These are phyloP conservation scores for Solanum infundibuliforme DNA, from an alignment of 257 asterid species.

Conservation along the genomic window DNA sequence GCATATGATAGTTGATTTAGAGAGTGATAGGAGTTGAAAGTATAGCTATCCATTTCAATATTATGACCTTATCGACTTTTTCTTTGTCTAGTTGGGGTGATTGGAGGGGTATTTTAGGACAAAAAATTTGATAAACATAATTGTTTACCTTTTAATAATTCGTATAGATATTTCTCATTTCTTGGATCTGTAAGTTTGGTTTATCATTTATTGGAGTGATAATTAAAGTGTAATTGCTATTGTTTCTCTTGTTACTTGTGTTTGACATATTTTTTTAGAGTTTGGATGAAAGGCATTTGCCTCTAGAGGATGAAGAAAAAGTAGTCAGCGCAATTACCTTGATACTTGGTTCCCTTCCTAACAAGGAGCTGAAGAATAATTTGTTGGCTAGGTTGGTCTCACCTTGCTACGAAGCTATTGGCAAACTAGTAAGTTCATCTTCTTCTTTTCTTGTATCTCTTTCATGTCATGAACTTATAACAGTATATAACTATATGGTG, in stretches of 20 bases:
- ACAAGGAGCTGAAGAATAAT: conserved; percentile 60
- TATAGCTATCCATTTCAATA: not conserved
- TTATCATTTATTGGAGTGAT: not conserved
- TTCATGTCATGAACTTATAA: not conserved
- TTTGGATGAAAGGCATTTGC: conserved; percentile 57
- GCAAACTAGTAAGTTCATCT: conserved; percentile 55
- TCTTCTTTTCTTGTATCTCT: not conserved
- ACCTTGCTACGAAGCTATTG: conserved; percentile 56
- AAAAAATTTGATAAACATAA: not conserved
- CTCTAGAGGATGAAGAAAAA: conserved; percentile 78
- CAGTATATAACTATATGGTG: not conserved
- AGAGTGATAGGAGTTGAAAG: not conserved
- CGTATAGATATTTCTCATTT: not conserved
- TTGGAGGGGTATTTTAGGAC: not conserved
- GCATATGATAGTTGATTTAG: not conserved
- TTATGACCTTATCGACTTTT: not conserved
- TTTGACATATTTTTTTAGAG: conserved; percentile 31
- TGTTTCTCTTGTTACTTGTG: not conserved
- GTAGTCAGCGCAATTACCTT: conserved; percentile 61
- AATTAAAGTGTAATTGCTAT: not conserved
- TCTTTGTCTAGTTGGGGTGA: not conserved
- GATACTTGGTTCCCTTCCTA: conserved; percentile 61
- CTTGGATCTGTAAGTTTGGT: not conserved
- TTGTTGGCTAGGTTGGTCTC: conserved; percentile 60
- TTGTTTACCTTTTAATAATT: not conserved